Percentiles rank a stretch among this genome's conserved stretches.
Conservation (phyloP, 192 early-diverging fungal species). For the Linnemannia hyalina region DNA sequence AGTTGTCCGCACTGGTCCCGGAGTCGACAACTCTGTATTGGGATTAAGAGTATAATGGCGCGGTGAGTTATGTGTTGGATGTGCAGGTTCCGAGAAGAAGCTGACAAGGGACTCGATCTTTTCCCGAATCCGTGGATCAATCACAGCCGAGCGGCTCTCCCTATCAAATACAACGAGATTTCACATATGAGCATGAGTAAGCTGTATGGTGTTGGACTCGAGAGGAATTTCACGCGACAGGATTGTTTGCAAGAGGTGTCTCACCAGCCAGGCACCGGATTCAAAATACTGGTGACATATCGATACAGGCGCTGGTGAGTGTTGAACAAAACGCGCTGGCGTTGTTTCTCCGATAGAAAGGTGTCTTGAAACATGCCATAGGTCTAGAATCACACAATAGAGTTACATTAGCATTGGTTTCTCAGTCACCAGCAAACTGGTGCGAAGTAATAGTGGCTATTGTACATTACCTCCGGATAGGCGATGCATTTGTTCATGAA, state of each 20-base stretch:
- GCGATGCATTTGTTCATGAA: constrained; percentile 58
- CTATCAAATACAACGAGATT: background rate
- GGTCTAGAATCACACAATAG: constrained; percentile 21
- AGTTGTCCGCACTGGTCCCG: constrained; percentile 13
- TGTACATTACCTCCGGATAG: constrained; percentile 50
- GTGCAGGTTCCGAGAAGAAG: constrained; percentile 11
- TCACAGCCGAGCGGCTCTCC: constrained; percentile 25
- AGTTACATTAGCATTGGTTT: background rate
- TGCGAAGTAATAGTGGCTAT: background rate
- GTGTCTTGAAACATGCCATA: constrained; percentile 57
- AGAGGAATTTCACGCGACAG: background rate
- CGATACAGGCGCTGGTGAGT: constrained; percentile 56
- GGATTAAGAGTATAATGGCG: constrained; percentile 41
- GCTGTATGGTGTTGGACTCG: no score
- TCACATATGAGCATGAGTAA: background rate
- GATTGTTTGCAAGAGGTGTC: background rate
- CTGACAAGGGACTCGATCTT: constrained; percentile 25
- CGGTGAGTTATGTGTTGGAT: background rate
- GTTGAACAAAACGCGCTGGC: constrained; percentile 48
- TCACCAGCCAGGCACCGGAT: constrained; percentile 57
- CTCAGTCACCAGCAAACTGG: background rate
- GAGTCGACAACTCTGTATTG: constrained; percentile 27
- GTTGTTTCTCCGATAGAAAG: constrained; percentile 51
- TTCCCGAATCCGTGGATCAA: constrained; percentile 37
- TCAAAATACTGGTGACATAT: constrained; percentile 50